Evolutionary conservation across 106 monocot species (phyloP), one percentile per base, ranked within the genome.

Genomic region (Dioscorea alata): DNA sequence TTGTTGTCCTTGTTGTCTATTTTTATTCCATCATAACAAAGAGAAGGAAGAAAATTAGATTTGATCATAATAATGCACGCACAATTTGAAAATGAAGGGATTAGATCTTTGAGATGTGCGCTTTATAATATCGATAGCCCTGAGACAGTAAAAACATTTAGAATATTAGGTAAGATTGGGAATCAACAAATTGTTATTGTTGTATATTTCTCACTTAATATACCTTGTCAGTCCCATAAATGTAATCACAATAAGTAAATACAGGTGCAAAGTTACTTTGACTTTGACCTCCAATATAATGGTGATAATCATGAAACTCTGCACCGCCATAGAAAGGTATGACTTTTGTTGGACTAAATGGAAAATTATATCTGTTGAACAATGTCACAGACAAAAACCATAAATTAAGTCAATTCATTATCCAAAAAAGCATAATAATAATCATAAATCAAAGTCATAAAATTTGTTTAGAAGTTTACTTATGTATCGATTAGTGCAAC

Each of bases 301-400:
- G 97, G 70, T 97, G 97, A 78, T 92, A 97, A 66, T 97, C 97
- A 81, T 97, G 92, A 65, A 87, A 85, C 52, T 97, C 89, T 13
- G 92, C 89, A 20, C 97, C 97, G 67, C 97, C 97, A 66, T 97
- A 97, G 68, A 97, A 97, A 14, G 97, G 97, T 65, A 97, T 89
- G 34, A 63, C 78, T 49, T 85, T 97, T 52, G 89, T 89, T 12
- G 82, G 84, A 61, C 28, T 85, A 7, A 79, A 69, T 51, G 92
- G 97, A 53, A 97, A 97, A 33, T 97, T 84, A 73, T 84, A 97
- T 12, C 97, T 97, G 85, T 69, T 57, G n/a, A 49, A 63, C 54
- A 57, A 18, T 31, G 53, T 48, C 15, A 15, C 28, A 35, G 57
- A 23, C 12, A 59, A 18, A 1, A 23, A 10, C 22, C n/a, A 48